Percentiles rank a stretch among this genome's conserved stretches.
These are phyloP conservation scores for Peltaster fructicola DNA, from an alignment of 2,329 filamentous ascomycete genomes.

Conservation along the genomic window DNA sequence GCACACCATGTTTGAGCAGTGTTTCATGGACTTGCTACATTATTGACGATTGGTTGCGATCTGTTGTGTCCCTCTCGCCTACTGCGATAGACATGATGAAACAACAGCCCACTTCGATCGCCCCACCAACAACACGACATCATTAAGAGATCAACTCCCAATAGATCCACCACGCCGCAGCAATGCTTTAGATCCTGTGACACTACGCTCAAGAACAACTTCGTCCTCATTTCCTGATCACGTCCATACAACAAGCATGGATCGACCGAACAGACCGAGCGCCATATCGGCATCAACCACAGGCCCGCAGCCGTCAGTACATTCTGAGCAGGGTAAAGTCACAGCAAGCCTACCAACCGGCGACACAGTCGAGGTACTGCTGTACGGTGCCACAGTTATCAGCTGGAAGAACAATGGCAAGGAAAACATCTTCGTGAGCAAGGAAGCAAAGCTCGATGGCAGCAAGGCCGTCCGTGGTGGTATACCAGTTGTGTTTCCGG, in stretches of 20 bases:
- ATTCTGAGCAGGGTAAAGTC: conserved; percentile 53
- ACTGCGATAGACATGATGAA: no score
- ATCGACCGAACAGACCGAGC: conserved; percentile 68
- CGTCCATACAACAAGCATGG: conserved; percentile 41
- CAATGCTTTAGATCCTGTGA: no score
- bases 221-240: no score
- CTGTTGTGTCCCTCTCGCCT: no score
- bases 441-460: conserved; percentile 64
- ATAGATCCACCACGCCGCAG: no score
- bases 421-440: conserved; percentile 77
- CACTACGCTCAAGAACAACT: no score
- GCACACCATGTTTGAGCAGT: no score
- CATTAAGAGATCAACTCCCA: no score
- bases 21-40: no score
- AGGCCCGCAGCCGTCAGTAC: conserved; percentile 56
- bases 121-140: no score
- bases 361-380: conserved; percentile 67
- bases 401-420: conserved; percentile 73
- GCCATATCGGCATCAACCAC: conserved; percentile 51
- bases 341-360: conserved; percentile 69
- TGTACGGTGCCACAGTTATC: conserved; percentile 83
- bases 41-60: no score
- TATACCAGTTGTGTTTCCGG: conserved; percentile 83
- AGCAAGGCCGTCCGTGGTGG: conserved; percentile 80
- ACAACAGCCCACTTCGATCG: no score